These are phyloP conservation scores for Globisporangium nodosum DNA, from an alignment of 352 stramenopile species.

Conservation along the genomic window DNA sequence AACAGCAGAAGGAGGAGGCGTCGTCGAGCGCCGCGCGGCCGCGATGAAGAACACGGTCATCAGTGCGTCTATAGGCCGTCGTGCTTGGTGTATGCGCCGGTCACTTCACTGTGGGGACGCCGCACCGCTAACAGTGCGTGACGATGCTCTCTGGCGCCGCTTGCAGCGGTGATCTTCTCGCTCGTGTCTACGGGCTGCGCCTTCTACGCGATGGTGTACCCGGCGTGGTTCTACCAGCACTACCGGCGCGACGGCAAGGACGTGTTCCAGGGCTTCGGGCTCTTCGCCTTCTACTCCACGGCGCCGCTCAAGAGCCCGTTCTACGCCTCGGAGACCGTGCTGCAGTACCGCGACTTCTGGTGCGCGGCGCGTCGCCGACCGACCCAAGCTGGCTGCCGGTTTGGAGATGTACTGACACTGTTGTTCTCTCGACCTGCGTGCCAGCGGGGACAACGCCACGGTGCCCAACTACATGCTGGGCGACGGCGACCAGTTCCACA, in stretches of 20 bases:
- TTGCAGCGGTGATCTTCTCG: conserved; percentile 70
- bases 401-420: too few relatives aligned
- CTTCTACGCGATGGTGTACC: conserved; percentile 79
- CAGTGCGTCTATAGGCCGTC: conserved; percentile 29
- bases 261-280: conserved; percentile 74
- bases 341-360: conserved; percentile 79
- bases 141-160: background rate
- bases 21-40: too few relatives aligned
- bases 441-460: conserved; percentile 16
- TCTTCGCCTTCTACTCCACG: conserved; percentile 84
- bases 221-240: conserved; percentile 83
- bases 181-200: conserved; percentile 65
- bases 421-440: too few relatives aligned
- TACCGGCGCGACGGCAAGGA: conserved; percentile 67
- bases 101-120: too few relatives aligned
- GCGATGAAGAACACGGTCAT: conserved; percentile 71
- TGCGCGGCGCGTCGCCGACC: conserved; percentile 1
- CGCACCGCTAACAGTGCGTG: too few relatives aligned
- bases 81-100: too few relatives aligned
- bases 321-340: conserved; percentile 71
- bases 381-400: too few relatives aligned
- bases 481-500: conserved; percentile 63
- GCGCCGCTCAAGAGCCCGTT: conserved; percentile 61
- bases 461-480: conserved; percentile 83
- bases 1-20: too few relatives aligned